These are phyloP conservation scores for Pluteus cervinus DNA, from an alignment of 768 basidiomycete genomes.

Conservation along the genomic window DNA sequence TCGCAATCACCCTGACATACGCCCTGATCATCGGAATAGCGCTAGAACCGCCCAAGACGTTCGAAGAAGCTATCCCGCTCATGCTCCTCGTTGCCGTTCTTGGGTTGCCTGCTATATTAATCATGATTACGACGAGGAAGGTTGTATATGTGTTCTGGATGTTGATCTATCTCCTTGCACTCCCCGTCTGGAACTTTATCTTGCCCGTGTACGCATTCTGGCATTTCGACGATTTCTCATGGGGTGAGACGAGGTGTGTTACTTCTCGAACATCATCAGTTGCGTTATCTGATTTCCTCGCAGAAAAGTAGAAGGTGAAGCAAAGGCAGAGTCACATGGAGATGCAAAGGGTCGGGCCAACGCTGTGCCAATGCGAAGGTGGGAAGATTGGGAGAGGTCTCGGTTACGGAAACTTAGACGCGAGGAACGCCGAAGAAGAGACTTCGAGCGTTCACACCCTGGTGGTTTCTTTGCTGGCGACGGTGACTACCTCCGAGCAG, in stretches of 20 bases:
- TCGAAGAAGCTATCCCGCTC: slow-evolving; percentile 91
- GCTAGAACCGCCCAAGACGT: slow-evolving; percentile 72
- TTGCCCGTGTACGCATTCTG: slow-evolving; percentile 95
- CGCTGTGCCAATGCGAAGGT: slow-evolving; percentile 87
- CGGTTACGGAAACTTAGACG: slow-evolving; percentile 85
- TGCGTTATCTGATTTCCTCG: slow-evolving; percentile 11
- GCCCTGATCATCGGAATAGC: slow-evolving; percentile 79
- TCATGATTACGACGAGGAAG: slow-evolving; percentile 91
- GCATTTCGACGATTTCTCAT: slow-evolving; percentile 99
- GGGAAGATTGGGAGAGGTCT: slow-evolving; percentile 99
- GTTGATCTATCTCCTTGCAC: slow-evolving; percentile 85
- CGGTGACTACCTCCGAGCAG: slow-evolving; percentile 57
- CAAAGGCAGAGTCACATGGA: slow-evolving; percentile 72
- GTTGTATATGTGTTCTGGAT: slow-evolving; percentile 98
- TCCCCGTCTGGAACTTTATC: slow-evolving; percentile 96
- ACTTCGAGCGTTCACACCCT: slow-evolving; percentile 76
- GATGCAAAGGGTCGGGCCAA: slow-evolving; percentile 51
- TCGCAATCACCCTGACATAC: slow-evolving; percentile 90
- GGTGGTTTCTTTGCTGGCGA: slow-evolving; percentile 59
- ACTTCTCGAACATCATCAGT: background rate
- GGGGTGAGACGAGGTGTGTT: slow-evolving; percentile 94
- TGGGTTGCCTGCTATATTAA: slow-evolving; percentile 88
- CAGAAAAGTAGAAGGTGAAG: slow-evolving; percentile 95
- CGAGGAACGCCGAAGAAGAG: slow-evolving; percentile 74
- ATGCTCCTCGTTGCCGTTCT: slow-evolving; percentile 86